Evolutionary conservation across 179 eudicot species (phyloP).

Genomic region (Gypsophila paniculata): DNA sequence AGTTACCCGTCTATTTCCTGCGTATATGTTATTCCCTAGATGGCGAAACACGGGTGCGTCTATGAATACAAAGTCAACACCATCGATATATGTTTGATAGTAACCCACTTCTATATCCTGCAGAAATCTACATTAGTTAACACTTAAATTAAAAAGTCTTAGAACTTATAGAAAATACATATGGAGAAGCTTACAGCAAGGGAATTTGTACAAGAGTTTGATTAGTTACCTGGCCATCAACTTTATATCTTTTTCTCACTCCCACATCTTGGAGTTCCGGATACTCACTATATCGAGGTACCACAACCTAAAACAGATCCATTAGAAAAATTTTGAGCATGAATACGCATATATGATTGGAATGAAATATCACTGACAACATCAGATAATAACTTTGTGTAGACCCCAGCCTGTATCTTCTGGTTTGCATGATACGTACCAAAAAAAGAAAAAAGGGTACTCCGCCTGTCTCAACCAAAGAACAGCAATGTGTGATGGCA

Average conservation of each 20-base stretch:
- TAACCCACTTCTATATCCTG: constrained; percentile 90
- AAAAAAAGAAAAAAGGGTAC: constrained; percentile 4
- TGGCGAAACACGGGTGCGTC: constrained; percentile 63
- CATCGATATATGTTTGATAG: constrained; percentile 78
- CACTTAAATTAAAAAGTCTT: neutral
- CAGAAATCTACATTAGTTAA: constrained; percentile 16
- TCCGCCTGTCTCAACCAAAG: neutral
- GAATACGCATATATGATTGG: neutral
- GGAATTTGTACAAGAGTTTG: neutral
- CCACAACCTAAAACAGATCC: constrained; percentile 54
- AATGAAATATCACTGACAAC: neutral
- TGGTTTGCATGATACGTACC: neutral
- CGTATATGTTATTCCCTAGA: constrained; percentile 64
- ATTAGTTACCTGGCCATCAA: constrained; percentile 76
- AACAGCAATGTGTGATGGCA: constrained; percentile 9
- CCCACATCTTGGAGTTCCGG: constrained; percentile 65
- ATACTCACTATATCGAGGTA: constrained; percentile 78
- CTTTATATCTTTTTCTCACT: constrained; percentile 53
- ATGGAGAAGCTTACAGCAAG: neutral
- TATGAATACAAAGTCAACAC: constrained; percentile 91
- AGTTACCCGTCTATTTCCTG: constrained; percentile 76
- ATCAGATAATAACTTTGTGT: neutral
- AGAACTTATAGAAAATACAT: constrained; percentile 1
- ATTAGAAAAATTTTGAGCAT: neutral
- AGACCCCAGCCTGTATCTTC: neutral